Percentiles rank a stretch among this genome's conserved stretches.
These are phyloP conservation scores for Phaeosphaeriaceae sp. DNA, from an alignment of 2,329 filamentous ascomycete species.

Conservation along the genomic window DNA sequence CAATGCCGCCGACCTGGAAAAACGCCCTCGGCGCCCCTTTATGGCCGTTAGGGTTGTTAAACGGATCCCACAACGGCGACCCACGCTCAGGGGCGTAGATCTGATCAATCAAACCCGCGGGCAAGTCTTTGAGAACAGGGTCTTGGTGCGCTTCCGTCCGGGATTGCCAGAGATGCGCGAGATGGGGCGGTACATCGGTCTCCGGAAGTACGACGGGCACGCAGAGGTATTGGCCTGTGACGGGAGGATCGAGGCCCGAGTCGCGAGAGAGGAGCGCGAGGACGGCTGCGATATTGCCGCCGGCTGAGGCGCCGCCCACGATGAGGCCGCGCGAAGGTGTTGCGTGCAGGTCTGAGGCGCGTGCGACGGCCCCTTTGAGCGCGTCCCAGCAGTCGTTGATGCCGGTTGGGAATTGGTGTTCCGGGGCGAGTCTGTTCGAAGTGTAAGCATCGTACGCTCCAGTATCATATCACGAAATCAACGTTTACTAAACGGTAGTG, in stretches of 20 bases:
- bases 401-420: conserved; percentile 57
- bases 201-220: conserved; percentile 55
- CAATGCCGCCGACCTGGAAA: conserved; percentile 58
- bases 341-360: conserved; percentile 42
- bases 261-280: conserved; percentile 55
- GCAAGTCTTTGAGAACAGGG: conserved; percentile 28
- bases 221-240: conserved; percentile 58
- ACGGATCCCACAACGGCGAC: conserved; percentile 41
- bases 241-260: conserved; percentile 47
- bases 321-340: conserved; percentile 57
- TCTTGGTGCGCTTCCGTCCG: conserved; percentile 34
- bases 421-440: conserved; percentile 55
- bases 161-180: conserved; percentile 50
- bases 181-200: conserved; percentile 50
- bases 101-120: conserved; percentile 15
- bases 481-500: no score
- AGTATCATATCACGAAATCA: no score
- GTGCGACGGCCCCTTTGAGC: conserved; percentile 50
- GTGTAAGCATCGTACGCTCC: no score
- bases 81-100: conserved; percentile 36
- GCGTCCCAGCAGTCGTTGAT: conserved; percentile 59
- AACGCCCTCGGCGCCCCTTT: conserved; percentile 52
- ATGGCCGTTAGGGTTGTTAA: conserved; percentile 45
- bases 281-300: conserved; percentile 60
- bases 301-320: conserved; percentile 60